A percentile compares a stretch with the other conserved stretches of the same genome.
These are phyloP conservation scores for Annona squamosa DNA, from an alignment of 164 flowering plant genomes.

Conservation along the genomic window DNA sequence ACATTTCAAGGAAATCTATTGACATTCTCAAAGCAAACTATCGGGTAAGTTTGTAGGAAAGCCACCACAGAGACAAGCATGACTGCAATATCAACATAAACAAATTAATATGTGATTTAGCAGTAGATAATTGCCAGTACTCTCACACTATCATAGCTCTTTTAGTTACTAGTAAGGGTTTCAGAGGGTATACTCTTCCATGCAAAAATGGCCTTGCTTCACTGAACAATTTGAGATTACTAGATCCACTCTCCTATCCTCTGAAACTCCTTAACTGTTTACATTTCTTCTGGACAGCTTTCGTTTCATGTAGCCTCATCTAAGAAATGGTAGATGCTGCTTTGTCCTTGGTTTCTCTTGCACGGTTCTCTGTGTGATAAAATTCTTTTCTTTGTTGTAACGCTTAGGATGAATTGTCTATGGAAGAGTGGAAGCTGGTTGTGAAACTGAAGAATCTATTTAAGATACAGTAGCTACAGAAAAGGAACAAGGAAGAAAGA, in stretches of 20 bases:
- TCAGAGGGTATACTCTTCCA: background rate
- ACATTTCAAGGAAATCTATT: constrained; percentile 69
- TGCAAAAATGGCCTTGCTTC: no score
- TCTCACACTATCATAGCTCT: background rate
- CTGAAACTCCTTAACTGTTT: no score
- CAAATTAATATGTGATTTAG: no score
- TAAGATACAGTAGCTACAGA: constrained; percentile 44
- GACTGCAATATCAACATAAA: no score
- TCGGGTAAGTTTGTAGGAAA: constrained; percentile 33
- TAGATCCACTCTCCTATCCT: no score
- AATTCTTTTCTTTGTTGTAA: background rate
- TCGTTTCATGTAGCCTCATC: no score
- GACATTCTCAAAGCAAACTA: constrained; percentile 74
- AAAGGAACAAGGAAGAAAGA: background rate
- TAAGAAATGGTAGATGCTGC: no score
- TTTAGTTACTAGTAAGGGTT: background rate
- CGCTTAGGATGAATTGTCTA: constrained; percentile 58
- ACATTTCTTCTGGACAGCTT: no score
- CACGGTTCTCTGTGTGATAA: background rate
- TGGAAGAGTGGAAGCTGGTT: constrained; percentile 72
- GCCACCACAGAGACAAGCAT: background rate
- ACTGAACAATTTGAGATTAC: no score
- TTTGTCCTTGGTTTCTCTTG: background rate
- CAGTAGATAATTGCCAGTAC: background rate
- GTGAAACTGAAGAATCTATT: constrained; percentile 59